A percentile compares a stretch with the other conserved stretches of the same genome.
These are phyloP conservation scores for Phlegmacium glaucopus DNA, from an alignment of 768 basidiomycete species.

Conservation along the genomic window DNA sequence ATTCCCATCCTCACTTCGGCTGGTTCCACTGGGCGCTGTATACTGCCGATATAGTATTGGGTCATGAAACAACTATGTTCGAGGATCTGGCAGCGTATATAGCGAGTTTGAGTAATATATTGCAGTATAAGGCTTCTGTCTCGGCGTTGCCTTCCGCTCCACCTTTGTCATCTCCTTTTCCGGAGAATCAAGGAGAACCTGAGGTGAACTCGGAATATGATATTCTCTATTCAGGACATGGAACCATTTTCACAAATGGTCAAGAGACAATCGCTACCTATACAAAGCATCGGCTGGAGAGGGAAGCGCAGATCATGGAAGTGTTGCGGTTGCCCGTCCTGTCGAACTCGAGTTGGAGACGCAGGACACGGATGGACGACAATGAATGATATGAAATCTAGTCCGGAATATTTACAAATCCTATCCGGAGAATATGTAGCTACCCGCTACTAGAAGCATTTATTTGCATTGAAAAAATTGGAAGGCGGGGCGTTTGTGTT, in stretches of 20 bases:
- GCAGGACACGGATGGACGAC: constrained; percentile 8
- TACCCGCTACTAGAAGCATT: constrained; percentile 67
- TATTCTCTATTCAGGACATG: constrained; percentile 90
- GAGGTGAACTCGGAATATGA: constrained; percentile 20
- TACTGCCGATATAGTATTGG: constrained; percentile 89
- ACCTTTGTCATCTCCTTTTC: background rate
- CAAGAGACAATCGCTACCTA: constrained; percentile 62
- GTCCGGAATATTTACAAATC: constrained; percentile 65
- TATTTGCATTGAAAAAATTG: constrained; percentile 73
- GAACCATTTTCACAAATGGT: constrained; percentile 69
- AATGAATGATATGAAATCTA: constrained; percentile 64
- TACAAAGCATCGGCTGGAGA: constrained; percentile 73
- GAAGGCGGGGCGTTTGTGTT: too few species aligned
- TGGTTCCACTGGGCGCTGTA: constrained; percentile 56
- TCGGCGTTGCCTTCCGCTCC: background rate
- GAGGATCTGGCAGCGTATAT: constrained; percentile 77
- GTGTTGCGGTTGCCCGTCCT: constrained; percentile 37
- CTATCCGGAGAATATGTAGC: constrained; percentile 70
- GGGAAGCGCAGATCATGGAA: constrained; percentile 75
- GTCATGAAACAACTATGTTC: constrained; percentile 87
- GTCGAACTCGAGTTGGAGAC: constrained; percentile 8
- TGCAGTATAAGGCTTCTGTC: constrained; percentile 34
- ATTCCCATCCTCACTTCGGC: constrained; percentile 61
- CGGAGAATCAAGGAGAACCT: too few species aligned
- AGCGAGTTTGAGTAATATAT: constrained; percentile 55